Conservation (phyloP, 371 early-diverging fungal species). For the Mortierella sp. region DNA sequence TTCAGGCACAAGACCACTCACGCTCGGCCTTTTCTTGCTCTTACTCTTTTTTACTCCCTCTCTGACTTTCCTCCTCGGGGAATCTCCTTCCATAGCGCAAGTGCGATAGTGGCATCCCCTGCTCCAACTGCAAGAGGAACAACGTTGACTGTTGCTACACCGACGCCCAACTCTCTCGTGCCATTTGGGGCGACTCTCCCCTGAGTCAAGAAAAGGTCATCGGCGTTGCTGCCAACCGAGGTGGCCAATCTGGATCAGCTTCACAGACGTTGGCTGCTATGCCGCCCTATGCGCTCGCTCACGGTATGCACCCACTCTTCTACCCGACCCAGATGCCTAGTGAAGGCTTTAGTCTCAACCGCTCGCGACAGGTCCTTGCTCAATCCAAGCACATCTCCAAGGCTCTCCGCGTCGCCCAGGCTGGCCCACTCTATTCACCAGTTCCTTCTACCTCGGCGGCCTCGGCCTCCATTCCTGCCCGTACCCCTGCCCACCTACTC, state of each 20-base stretch:
- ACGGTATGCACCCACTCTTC: slow-evolving; percentile 7
- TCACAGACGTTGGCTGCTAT: not conserved
- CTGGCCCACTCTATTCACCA: no score
- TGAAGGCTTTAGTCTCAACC: no score
- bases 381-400: slow-evolving; percentile 43
- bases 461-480: no score
- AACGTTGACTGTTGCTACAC: slow-evolving; percentile 1
- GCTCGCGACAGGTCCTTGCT: not conserved
- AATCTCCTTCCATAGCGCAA: not conserved
- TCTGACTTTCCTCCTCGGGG: not conserved
- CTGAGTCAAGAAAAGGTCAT: not conserved
- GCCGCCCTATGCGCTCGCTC: not conserved
- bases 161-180: slow-evolving; percentile 1
- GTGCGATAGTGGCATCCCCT: not conserved
- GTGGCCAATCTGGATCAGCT: no score
- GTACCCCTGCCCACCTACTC: no score
- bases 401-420: slow-evolving; percentile 4
- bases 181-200: slow-evolving; percentile 1
- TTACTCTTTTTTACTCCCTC: not conserved
- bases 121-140: slow-evolving; percentile 1
- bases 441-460: no score
- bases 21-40: not conserved
- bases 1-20: not conserved
- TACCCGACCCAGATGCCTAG: slow-evolving; percentile 1
- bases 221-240: not conserved